Percentiles rank a stretch among this genome's conserved stretches.
Conservation (phyloP, 2,329 filamentous ascomycete species). For the Colletotrichum falcatum region DNA sequence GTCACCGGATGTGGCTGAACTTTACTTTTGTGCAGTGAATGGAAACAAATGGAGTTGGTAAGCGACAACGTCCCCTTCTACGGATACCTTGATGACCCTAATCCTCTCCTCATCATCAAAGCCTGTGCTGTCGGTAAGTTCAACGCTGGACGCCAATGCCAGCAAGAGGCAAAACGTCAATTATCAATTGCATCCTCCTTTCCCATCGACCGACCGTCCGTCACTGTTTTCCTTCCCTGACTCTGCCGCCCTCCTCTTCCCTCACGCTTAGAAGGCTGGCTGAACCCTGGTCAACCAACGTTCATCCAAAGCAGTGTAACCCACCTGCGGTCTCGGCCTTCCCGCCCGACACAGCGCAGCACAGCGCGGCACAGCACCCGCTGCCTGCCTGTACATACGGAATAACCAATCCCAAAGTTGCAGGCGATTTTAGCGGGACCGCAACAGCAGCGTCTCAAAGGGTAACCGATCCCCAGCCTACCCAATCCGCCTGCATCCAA, state of each 20-base stretch:
- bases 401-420: constrained; percentile 23
- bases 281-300: constrained; percentile 20
- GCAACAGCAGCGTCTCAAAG: constrained; percentile 6
- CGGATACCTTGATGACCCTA: neutral
- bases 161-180: neutral
- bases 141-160: neutral
- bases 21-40: neutral
- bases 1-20: neutral
- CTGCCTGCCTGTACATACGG: no score
- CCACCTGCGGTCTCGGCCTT: constrained; percentile 37
- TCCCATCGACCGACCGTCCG: neutral
- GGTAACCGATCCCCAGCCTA: constrained; percentile 2
- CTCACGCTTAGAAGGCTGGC: neutral
- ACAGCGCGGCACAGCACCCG: neutral
- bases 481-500: neutral
- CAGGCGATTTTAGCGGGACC: constrained; percentile 30
- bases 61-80: neutral
- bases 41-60: neutral
- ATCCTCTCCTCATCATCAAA: neutral
- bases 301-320: constrained; percentile 32
- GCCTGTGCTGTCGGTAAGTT: neutral
- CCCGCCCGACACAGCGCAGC: constrained; percentile 16
- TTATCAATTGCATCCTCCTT: neutral
- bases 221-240: neutral
- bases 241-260: neutral